phyloP scores from a whole-genome alignment of 805 yeast species.

The Candida andamanensis region DNA sequence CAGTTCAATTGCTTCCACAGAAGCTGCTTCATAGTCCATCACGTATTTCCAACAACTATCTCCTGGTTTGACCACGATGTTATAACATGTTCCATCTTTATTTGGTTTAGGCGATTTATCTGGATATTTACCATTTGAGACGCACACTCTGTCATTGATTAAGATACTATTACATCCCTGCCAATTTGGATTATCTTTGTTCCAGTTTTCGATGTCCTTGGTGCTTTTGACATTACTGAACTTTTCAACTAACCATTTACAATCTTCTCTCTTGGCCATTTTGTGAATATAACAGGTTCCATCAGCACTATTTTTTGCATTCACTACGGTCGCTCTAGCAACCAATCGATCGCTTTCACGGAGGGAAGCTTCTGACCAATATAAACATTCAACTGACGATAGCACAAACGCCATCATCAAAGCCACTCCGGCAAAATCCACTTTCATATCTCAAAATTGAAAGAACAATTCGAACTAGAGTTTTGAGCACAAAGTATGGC shows the following conservation, averaged over 20 bases:
- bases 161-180: conserved; percentile 4
- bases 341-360: too few relatives aligned
- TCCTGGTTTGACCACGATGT: conserved; percentile 10
- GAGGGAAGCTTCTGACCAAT: too few relatives aligned
- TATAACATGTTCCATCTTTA: conserved; percentile 15
- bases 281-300: conserved; percentile 6
- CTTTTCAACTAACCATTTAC: conserved; percentile 2
- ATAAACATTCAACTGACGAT: too few relatives aligned
- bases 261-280: conserved; percentile 4
- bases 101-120: conserved; percentile 9
- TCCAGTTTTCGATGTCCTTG: conserved; percentile 1
- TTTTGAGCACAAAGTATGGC: too few relatives aligned
- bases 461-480: too few relatives aligned
- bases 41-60: conserved; percentile 12
- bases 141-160: conserved; percentile 10
- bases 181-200: conserved; percentile 3
- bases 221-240: conserved; percentile 1
- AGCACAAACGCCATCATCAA: too few relatives aligned
- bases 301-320: conserved; percentile 4
- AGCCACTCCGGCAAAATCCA: too few relatives aligned
- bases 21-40: conserved; percentile 8
- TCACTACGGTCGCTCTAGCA: background rate
- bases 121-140: conserved; percentile 7
- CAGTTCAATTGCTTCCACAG: conserved; percentile 5
- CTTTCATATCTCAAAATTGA: too few relatives aligned